phyloP scores from a whole-genome alignment of 2,329 filamentous ascomycete genomes.

The Paecilomyces variotii region DNA sequence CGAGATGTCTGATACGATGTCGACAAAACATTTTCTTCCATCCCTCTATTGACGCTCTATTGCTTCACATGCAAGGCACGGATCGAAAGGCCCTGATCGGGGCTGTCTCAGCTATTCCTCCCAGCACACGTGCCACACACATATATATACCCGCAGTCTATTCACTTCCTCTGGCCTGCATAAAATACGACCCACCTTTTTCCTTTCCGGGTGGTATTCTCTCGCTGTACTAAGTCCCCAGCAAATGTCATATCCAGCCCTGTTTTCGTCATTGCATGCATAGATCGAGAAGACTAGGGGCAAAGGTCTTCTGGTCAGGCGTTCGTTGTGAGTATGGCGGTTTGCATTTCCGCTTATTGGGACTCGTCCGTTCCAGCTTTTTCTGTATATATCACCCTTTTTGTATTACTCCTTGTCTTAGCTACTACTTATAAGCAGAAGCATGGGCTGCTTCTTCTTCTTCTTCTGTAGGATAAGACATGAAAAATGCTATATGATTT shows the following conservation, averaged over 20 bases:
- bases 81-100: background rate
- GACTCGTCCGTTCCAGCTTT: background rate
- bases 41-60: no score
- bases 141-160: background rate
- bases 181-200: background rate
- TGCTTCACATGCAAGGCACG: background rate
- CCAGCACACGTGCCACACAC: background rate
- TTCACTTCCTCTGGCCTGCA: background rate
- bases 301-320: background rate
- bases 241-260: background rate
- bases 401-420: background rate
- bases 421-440: background rate
- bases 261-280: background rate
- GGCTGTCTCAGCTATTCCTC: background rate
- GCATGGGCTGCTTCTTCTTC: background rate
- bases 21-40: background rate
- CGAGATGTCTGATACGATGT: background rate
- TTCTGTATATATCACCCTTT: background rate
- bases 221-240: background rate
- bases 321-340: background rate
- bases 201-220: background rate
- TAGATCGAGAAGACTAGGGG: background rate
- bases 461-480: background rate
- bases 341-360: background rate
- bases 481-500: background rate